Evolutionary conservation across 2,329 filamentous ascomycete genomes (phyloP).

Genomic region (Didymella sp.): DNA sequence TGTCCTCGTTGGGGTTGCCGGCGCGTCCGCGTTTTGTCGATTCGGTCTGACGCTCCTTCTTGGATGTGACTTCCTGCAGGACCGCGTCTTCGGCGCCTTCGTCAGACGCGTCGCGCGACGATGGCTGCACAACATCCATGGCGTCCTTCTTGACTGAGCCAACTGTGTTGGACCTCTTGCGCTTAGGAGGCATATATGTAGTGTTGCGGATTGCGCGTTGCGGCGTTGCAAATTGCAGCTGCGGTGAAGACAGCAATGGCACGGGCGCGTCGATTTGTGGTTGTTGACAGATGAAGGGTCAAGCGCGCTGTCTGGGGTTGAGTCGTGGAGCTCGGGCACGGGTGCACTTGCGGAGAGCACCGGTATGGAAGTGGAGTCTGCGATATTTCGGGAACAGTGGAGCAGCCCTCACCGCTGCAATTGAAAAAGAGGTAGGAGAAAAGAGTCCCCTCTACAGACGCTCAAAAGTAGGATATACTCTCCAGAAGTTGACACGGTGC

Average conservation of each 20-base stretch:
- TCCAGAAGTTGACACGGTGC: conserved; percentile 29
- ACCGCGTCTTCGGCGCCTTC: conserved; percentile 81
- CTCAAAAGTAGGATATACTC: background rate
- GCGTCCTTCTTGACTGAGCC: conserved; percentile 58
- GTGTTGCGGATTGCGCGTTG: background rate
- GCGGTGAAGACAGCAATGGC: conserved; percentile 4
- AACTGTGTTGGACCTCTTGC: conserved; percentile 74
- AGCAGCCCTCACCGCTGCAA: background rate
- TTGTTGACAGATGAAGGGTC: conserved; percentile 5
- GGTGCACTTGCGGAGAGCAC: background rate
- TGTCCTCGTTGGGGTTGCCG: conserved; percentile 50
- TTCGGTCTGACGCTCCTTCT: conserved; percentile 66
- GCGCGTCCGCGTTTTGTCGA: conserved; percentile 76
- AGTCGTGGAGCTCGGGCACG: conserved; percentile 16
- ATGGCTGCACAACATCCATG: conserved; percentile 70
- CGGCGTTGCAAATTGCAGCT: background rate
- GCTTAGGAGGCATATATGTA: conserved; percentile 64
- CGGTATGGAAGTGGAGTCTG: background rate
- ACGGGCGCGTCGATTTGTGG: background rate
- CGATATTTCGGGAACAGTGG: background rate
- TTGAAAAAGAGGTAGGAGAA: background rate
- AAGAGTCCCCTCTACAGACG: background rate
- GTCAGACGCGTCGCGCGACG: conserved; percentile 81
- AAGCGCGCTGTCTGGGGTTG: conserved; percentile 11
- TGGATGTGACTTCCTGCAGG: conserved; percentile 62